Percentiles rank a stretch among this genome's conserved stretches.
Evolutionary conservation across 192 early-diverging fungal genomes (phyloP).

Genomic region (Chytriomyces sp.): DNA sequence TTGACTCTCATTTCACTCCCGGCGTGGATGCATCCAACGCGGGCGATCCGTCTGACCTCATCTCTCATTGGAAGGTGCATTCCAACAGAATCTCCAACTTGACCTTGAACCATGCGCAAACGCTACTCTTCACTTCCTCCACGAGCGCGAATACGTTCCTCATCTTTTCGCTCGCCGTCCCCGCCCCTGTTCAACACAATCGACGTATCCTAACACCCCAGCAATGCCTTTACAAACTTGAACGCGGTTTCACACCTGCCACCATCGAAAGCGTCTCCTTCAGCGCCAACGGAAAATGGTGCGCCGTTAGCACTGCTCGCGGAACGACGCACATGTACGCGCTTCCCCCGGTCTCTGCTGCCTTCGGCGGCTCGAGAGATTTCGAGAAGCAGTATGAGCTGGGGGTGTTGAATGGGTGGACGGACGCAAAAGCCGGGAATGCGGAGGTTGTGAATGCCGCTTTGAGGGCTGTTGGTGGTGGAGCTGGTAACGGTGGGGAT

Average conservation of each 20-base stretch:
- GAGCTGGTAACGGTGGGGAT: neutral
- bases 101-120: conserved; percentile 67
- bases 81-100: conserved; percentile 64
- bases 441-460: conserved; percentile 3
- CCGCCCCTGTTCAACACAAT: neutral
- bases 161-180: conserved; percentile 57
- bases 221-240: conserved; percentile 65
- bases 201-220: neutral
- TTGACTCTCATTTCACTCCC: neutral
- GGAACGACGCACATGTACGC: conserved; percentile 75
- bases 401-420: conserved; percentile 40
- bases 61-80: conserved; percentile 76
- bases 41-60: conserved; percentile 30
- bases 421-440: conserved; percentile 13
- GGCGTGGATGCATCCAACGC: neutral
- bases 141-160: conserved; percentile 75
- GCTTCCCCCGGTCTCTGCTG: neutral
- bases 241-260: conserved; percentile 80
- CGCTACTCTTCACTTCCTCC: conserved; percentile 70
- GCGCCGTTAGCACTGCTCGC: conserved; percentile 69
- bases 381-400: conserved; percentile 17
- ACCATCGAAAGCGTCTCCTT: conserved; percentile 68
- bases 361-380: neutral
- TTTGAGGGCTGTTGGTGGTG: neutral
- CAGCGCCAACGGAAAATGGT: conserved; percentile 72